Percentiles rank a stretch among this genome's conserved stretches.
Conservation (phyloP, 306 rosid species). For the Quercus berberidifolia region DNA sequence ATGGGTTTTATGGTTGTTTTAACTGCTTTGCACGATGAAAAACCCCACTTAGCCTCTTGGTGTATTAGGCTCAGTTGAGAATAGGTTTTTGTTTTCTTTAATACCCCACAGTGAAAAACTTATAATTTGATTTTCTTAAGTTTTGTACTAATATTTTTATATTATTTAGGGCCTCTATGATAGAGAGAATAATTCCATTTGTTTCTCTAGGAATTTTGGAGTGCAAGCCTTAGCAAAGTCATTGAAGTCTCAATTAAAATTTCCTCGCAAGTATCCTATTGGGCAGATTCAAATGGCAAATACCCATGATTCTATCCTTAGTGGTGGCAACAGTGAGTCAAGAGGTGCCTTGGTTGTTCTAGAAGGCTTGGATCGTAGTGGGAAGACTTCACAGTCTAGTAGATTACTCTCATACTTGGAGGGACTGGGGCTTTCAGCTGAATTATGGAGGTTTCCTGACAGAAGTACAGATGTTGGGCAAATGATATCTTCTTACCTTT, state of each 20-base stretch:
- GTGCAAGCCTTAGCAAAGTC: background rate
- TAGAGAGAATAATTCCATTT: background rate
- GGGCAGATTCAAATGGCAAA: slow-evolving; percentile 35
- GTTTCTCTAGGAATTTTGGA: slow-evolving; percentile 28
- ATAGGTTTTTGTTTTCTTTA: background rate
- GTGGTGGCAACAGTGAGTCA: slow-evolving; percentile 16
- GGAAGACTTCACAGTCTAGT: slow-evolving; percentile 75
- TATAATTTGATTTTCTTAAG: background rate
- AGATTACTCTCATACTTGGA: slow-evolving; percentile 63
- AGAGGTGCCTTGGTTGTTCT: slow-evolving; percentile 76
- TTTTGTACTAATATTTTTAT: no score
- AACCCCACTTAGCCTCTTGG: no score
- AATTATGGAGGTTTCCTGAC: slow-evolving; percentile 90
- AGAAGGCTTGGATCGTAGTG: slow-evolving; percentile 91
- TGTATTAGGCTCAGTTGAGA: background rate
- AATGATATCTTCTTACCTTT: slow-evolving; percentile 88
- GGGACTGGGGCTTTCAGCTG: slow-evolving; percentile 61
- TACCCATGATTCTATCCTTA: slow-evolving; percentile 6
- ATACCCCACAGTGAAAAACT: no score
- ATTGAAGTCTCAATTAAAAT: slow-evolving; percentile 23
- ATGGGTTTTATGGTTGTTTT: no score
- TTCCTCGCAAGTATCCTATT: slow-evolving; percentile 21
- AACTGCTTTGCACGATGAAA: no score
- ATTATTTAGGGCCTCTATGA: no score
- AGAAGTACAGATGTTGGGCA: slow-evolving; percentile 78